Conservation (phyloP, 2,329 filamentous ascomycete genomes). For the Sphaerostilbella broomeana region DNA sequence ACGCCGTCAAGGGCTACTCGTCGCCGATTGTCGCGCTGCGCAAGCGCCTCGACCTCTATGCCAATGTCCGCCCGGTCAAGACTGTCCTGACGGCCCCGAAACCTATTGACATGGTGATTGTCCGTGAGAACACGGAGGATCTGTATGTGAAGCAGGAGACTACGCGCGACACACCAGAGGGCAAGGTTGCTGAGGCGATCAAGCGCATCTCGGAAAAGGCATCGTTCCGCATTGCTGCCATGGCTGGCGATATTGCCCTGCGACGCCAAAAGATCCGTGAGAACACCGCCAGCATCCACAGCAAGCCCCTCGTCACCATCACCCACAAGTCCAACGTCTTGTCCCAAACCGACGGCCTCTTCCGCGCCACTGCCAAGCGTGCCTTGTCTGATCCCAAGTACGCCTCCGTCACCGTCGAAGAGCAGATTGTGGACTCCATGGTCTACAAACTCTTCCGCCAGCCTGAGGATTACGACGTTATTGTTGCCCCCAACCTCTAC, state of each 20-base stretch:
- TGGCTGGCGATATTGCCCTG: conserved; percentile 91
- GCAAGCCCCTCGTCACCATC: conserved; percentile 75
- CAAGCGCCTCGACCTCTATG: conserved; percentile 91
- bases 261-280: conserved; percentile 76
- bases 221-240: conserved; percentile 77
- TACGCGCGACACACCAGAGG: conserved; percentile 66
- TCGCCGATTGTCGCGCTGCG: conserved; percentile 94
- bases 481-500: conserved; percentile 91
- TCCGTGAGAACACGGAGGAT: conserved; percentile 98
- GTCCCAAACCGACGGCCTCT: conserved; percentile 91
- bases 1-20: conserved; percentile 88
- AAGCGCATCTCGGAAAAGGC: conserved; percentile 92
- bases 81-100: conserved; percentile 57
- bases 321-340: conserved; percentile 99
- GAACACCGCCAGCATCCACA: conserved; percentile 51
- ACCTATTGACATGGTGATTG: conserved; percentile 93
- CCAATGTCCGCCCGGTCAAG: conserved; percentile 96
- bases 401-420: conserved; percentile 96
- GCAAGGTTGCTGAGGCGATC: conserved; percentile 91
- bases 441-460: conserved; percentile 99
- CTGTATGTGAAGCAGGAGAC: conserved; percentile 96
- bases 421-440: conserved; percentile 99
- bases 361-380: conserved; percentile 70
- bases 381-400: conserved; percentile 83
- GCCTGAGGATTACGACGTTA: conserved; percentile 91